Conservation (phyloP, 768 basidiomycete species). For the Paxillus rubicundulus region DNA sequence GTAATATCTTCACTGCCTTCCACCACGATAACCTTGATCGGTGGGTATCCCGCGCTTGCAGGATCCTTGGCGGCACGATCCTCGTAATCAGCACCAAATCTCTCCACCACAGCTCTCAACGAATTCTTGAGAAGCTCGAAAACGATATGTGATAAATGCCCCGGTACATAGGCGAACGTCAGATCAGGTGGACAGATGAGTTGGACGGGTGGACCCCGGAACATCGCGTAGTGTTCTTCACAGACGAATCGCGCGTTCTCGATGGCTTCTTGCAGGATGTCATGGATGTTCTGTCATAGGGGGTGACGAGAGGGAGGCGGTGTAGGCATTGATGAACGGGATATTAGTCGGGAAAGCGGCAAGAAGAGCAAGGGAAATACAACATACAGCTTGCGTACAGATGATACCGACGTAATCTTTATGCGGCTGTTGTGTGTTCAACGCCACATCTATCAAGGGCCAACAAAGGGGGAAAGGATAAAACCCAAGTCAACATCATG, state of each 20-base stretch:
- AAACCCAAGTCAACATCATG: background rate
- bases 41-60: constrained; percentile 16
- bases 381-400: constrained; percentile 81
- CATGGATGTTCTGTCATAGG: constrained; percentile 76
- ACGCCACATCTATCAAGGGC: constrained; percentile 70
- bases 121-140: constrained; percentile 99
- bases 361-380: background rate
- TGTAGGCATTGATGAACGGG: background rate
- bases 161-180: constrained; percentile 92
- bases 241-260: constrained; percentile 95
- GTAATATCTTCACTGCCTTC: constrained; percentile 99
- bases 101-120: constrained; percentile 92
- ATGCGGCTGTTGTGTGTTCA: constrained; percentile 90
- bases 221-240: constrained; percentile 95
- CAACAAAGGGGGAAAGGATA: background rate
- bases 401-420: constrained; percentile 96
- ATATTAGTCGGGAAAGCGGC: background rate
- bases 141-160: constrained; percentile 92
- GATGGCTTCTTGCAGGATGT: constrained; percentile 97
- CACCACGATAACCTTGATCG: constrained; percentile 60
- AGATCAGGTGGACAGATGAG: constrained; percentile 89
- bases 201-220: constrained; percentile 93
- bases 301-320: background rate
- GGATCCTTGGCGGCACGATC: constrained; percentile 30
- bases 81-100: constrained; percentile 79